A percentile compares a stretch with the other conserved stretches of the same genome.
Evolutionary conservation across 2,329 filamentous ascomycete species (phyloP).

Genomic region (Colletotrichum lentis): DNA sequence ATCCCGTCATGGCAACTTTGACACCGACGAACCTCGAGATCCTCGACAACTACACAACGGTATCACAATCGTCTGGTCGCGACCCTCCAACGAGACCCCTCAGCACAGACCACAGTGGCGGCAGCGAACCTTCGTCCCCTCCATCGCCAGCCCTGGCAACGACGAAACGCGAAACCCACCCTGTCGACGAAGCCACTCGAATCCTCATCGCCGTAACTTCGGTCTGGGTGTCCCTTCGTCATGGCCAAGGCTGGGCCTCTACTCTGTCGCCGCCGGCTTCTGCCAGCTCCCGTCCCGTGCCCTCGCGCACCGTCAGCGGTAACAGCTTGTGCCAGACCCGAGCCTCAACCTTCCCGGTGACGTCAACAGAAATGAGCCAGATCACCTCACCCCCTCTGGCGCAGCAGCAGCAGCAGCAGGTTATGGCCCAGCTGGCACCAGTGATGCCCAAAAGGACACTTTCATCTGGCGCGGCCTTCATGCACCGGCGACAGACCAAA

Average conservation of each 20-base stretch:
- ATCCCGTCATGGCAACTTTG: conserved; percentile 77
- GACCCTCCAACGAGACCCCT: conserved; percentile 56
- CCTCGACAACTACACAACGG: conserved; percentile 70
- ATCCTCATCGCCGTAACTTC: conserved; percentile 42
- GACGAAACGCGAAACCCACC: conserved; percentile 33
- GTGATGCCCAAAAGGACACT: conserved; percentile 37
- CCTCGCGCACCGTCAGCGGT: conserved; percentile 21
- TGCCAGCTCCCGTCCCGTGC: conserved; percentile 7
- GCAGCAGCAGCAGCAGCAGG: conserved; percentile 28
- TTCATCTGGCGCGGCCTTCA: conserved; percentile 42
- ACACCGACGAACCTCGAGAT: conserved; percentile 72
- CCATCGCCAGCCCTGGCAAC: conserved; percentile 7
- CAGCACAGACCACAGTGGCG: conserved; percentile 34
- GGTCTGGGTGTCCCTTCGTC: conserved; percentile 42
- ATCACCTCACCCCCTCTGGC: conserved; percentile 18
- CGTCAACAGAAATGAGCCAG: conserved; percentile 10
- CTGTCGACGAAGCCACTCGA: conserved; percentile 40
- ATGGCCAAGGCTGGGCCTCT: conserved; percentile 38
- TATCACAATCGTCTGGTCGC: conserved; percentile 59
- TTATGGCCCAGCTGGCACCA: conserved; percentile 1
- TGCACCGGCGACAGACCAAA: conserved; percentile 39
- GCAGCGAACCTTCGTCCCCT: conserved; percentile 23
- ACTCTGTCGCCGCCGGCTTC: conserved; percentile 17
- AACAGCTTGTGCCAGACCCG: conserved; percentile 22
- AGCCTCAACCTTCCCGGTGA: conserved; percentile 30